phyloP scores from a whole-genome alignment of 106 monocot genomes.

The Narthecium ossifragum region DNA sequence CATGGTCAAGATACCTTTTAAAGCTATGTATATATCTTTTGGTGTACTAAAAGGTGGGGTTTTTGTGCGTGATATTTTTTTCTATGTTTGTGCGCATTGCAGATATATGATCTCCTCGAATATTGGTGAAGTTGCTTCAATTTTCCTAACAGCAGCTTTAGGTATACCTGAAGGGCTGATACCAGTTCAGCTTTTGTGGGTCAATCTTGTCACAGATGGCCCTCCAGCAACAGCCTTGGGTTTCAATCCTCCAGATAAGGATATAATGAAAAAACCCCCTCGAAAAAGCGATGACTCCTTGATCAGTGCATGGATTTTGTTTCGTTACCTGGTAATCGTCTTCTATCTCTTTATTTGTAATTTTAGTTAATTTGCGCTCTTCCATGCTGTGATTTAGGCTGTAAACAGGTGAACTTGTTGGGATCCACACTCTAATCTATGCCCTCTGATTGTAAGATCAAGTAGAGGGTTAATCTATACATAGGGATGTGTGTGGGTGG shows the following conservation, averaged over 20 bases:
- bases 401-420: too few species aligned
- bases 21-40: too few species aligned
- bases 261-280: constrained; percentile 90
- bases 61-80: neutral
- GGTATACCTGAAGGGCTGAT: constrained; percentile 93
- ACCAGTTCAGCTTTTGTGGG: constrained; percentile 90
- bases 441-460: too few species aligned
- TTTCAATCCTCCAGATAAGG: constrained; percentile 85
- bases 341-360: too few species aligned
- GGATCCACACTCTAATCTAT: too few species aligned
- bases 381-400: too few species aligned
- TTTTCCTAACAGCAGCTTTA: constrained; percentile 79
- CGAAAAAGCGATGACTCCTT: constrained; percentile 78
- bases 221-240: constrained; percentile 90
- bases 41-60: too few species aligned
- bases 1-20: too few species aligned
- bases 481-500: too few species aligned
- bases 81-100: constrained; percentile 5
- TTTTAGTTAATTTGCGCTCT: too few species aligned
- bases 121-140: constrained; percentile 84
- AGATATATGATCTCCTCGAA: constrained; percentile 98
- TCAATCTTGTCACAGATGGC: constrained; percentile 88
- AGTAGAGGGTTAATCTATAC: too few species aligned
- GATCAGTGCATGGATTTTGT: constrained; percentile 79
- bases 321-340: constrained; percentile 83